Base-by-base conservation (phyloP, 1,284 basidiomycete species). In the Peniophora sp. region DNA sequence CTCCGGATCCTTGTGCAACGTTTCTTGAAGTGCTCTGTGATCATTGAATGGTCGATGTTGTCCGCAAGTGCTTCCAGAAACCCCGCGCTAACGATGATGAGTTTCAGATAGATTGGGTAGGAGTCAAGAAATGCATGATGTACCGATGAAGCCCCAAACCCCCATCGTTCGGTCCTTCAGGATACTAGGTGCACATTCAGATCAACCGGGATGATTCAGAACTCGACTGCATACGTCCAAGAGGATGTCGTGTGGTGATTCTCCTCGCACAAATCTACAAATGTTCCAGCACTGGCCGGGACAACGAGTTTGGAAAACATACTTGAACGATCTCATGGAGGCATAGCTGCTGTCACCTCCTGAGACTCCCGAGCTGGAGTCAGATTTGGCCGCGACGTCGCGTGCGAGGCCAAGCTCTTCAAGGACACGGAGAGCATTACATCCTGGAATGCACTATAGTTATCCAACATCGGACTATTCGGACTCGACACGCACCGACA, bases 381-480 rank as follows among this genome's bases (percentile, higher is more conserved):
- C 66, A 3, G 69, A 60, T 32, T 62, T 68, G 12, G 61, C 48
- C 23, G 76, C 55, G 8, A 79, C 59, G 2, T 67, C 64, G 10
- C 74, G 68, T 3, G 75, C 57, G 0, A 78, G 49, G 1, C 73
- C 76, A 20, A 81, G 59, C 1, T 64, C 65, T 24, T 69, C 54
- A n/a, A 80, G 60, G 1, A 73, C 70, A 3, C 69, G 68, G 9
- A 78, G 57, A 11, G 72, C 75, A 59, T 81, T 81, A 1, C 74
- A 68, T 5, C 78, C 76, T 80, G 50, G n/a, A n/a, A 17, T 15
- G 17, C 51, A 24, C 9, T 41, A 17, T 6, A 6, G 12, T 32
- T 32, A 12, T 32, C 6, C 27, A 32, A 32, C 6, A 6, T 32
- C 27, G n/a, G 6, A 32, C 12, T 32, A 32, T 32, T 6, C 27